Conservation (phyloP, 2,329 filamentous ascomycete species). For the Plenodomus lindquistii region DNA sequence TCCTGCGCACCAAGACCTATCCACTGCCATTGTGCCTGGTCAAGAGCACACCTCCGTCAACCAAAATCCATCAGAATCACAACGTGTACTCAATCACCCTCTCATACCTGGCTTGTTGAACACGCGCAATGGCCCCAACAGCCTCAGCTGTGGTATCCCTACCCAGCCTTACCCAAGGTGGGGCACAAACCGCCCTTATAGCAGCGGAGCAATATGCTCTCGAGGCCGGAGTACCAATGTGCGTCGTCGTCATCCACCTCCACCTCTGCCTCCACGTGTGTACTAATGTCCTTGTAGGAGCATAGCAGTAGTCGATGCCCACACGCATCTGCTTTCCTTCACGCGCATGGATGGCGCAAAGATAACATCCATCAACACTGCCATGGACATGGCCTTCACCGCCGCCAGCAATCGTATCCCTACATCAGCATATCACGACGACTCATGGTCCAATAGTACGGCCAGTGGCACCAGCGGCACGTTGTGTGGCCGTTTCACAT, state of each 20-base stretch:
- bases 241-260: background rate
- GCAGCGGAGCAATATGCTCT: conserved; percentile 34
- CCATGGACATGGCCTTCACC: conserved; percentile 64
- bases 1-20: conserved; percentile 7
- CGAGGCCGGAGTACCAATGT: conserved; percentile 42
- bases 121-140: conserved; percentile 19
- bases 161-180: conserved; percentile 36
- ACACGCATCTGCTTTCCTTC: conserved; percentile 51
- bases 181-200: conserved; percentile 32
- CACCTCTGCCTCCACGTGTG: background rate
- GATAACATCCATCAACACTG: conserved; percentile 59
- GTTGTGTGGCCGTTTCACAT: conserved; percentile 55
- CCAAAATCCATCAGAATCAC: too few relatives aligned
- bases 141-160: conserved; percentile 16
- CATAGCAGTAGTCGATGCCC: conserved; percentile 51
- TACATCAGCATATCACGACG: conserved; percentile 56
- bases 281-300: conserved; percentile 40
- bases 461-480: conserved; percentile 54
- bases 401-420: conserved; percentile 57
- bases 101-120: too few relatives aligned
- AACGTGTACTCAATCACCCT: too few relatives aligned
- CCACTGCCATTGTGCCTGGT: conserved; percentile 2
- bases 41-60: too few relatives aligned
- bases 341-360: conserved; percentile 52
- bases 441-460: conserved; percentile 53